Base-by-base conservation (phyloP, 768 basidiomycete species). In the Boletus barrowsii region DNA sequence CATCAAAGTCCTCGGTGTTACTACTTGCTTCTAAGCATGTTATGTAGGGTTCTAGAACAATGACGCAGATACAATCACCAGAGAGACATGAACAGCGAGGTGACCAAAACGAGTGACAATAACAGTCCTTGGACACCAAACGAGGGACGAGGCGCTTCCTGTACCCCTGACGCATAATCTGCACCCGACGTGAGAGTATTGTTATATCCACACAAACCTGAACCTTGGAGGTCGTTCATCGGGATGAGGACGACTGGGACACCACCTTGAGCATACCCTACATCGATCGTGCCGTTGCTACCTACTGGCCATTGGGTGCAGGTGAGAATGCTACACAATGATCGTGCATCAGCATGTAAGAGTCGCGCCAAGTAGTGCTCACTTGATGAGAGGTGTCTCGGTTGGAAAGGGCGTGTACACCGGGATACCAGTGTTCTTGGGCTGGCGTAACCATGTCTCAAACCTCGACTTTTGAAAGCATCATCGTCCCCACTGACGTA, bases 271-370 rank as follows among this genome's bases (percentile, higher is more conserved):
- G 77, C 77, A 64, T 91, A 91, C 55, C 84, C 72, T 22, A 83
- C 79, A 24, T 80, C 75, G 47, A 92, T 61, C 35, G 76, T 81
- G 39, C 86, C 85, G 43, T 77, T 74, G 40, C 87, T 82, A 29
- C 87, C 89, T 9, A 88, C 82, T 18, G 77, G 81, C 76, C 81
- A 85, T 67, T 88, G 84, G 36, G 70, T 67, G 68, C 89, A 91
- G 3, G 80, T 80, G 20, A 90, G 63, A 49, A 89, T 73, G 58
- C 86, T 87, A 56, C 11, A 37, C 18, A 33, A 54, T 8, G 18
- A 35, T 24, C 9, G 24, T 17, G 10, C 4, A 8, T 56, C 24
- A 60, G 42, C 18, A 40, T 8, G 22, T n/a, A 9, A 9, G 30
- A 20, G 20, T n/a, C 17, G 29, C 6, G 7, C 13, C 40, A 36